phyloP scores from a whole-genome alignment of 2,329 filamentous ascomycete genomes.

The Bipolaris sorokiniana region DNA sequence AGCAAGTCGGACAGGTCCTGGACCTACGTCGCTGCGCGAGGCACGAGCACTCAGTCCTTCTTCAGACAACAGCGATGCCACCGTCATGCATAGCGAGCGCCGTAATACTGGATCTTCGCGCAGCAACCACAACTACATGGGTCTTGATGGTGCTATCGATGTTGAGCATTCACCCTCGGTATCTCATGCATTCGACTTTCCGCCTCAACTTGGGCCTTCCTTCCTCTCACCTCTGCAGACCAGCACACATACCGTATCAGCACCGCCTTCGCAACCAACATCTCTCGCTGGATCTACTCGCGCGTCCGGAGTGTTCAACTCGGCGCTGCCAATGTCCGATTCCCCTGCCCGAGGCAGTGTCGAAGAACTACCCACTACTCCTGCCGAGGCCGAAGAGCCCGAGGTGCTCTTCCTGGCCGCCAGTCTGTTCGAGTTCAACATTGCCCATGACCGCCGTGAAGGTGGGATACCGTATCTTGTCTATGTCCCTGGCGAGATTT shows the following conservation, averaged over 20 bases:
- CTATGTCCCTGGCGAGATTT: conserved; percentile 85
- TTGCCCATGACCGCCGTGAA: conserved; percentile 87
- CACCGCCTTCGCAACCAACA: conserved; percentile 26
- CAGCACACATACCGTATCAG: conserved; percentile 24
- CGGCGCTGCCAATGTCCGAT: conserved; percentile 81
- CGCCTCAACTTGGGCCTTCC: conserved; percentile 36
- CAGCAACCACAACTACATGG: conserved; percentile 30
- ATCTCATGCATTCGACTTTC: conserved; percentile 31
- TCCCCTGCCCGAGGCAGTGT: conserved; percentile 35
- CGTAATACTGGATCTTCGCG: conserved; percentile 30
- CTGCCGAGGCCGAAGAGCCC: conserved; percentile 62
- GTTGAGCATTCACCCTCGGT: conserved; percentile 24
- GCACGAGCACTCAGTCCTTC: conserved; percentile 33
- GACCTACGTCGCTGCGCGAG: conserved; percentile 29
- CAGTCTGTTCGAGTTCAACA: conserved; percentile 96
- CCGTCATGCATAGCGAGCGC: conserved; percentile 31
- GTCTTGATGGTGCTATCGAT: conserved; percentile 39
- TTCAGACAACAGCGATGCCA: conserved; percentile 40
- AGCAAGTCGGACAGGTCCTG: conserved; percentile 25
- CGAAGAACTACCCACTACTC: conserved; percentile 33
- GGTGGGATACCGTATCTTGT: conserved; percentile 95
- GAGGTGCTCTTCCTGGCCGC: conserved; percentile 89
- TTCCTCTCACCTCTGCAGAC: conserved; percentile 35
- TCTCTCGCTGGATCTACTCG: conserved; percentile 52
- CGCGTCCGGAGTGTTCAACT: conserved; percentile 82